Conservation (phyloP, 2,329 filamentous ascomycete species). For the Trichoderma afroharzianum region DNA sequence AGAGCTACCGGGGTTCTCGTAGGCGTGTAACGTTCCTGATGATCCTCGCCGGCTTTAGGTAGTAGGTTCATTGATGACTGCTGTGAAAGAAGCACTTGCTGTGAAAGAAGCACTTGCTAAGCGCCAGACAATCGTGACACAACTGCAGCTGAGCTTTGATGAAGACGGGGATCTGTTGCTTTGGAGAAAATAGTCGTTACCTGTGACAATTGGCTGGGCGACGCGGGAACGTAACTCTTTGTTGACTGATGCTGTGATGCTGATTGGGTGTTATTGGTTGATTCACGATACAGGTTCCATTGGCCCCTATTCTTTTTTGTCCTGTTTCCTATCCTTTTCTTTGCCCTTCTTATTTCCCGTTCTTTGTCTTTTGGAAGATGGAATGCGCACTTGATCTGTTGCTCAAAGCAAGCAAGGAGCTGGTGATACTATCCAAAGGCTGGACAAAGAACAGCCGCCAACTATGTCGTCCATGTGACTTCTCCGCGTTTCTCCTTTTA, state of each 20-base stretch:
- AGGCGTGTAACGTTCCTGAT: constrained; percentile 3
- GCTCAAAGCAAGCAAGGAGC: not conserved
- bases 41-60: constrained; percentile 8
- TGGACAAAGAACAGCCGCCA: not conserved
- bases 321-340: not conserved
- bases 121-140: not conserved
- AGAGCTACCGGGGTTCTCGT: not conserved
- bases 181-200: not conserved
- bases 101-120: not conserved
- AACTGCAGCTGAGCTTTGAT: not conserved
- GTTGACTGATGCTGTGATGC: not conserved
- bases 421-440: not conserved
- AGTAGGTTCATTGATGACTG: not conserved
- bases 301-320: not conserved
- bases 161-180: not conserved
- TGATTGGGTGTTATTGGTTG: not conserved
- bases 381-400: not conserved
- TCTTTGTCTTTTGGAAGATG: not conserved
- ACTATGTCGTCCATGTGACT: not conserved
- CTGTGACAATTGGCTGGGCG: not conserved
- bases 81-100: not conserved
- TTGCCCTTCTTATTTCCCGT: not conserved
- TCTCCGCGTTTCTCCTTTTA: not conserved
- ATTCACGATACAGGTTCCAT: not conserved
- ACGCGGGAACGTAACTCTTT: not conserved